Evolutionary conservation across 768 basidiomycete genomes (phyloP).

Genomic region (Suillus subluteus): DNA sequence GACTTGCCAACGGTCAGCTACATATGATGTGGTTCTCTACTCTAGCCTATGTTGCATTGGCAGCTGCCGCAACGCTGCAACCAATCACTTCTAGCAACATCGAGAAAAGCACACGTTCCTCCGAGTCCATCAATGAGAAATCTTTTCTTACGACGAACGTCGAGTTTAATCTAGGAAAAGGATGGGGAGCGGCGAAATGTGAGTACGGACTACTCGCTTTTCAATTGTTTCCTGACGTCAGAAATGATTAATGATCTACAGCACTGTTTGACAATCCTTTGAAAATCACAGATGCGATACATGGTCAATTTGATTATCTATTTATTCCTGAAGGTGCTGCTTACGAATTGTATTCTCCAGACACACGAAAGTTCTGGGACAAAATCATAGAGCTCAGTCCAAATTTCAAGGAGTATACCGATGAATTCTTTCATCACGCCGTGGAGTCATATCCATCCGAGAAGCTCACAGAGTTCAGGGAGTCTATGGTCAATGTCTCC

Average conservation of each 20-base stretch:
- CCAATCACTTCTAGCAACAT: not conserved
- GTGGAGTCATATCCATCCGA: not conserved
- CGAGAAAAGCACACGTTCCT: no score
- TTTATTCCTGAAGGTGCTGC: no score
- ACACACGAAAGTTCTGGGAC: not conserved
- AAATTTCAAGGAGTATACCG: not conserved
- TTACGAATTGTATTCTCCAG: not conserved
- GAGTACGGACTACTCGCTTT: not conserved
- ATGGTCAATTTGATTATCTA: slow-evolving; percentile 4
- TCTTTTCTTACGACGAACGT: not conserved
- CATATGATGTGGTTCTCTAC: not conserved
- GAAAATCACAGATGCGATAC: not conserved
- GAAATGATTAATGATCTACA: not conserved
- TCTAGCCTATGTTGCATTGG: not conserved
- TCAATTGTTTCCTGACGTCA: not conserved
- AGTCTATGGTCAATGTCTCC: not conserved
- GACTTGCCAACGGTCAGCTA: no score
- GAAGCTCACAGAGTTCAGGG: not conserved
- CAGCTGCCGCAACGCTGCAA: not conserved
- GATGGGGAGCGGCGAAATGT: not conserved
- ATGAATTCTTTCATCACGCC: not conserved
- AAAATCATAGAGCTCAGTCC: not conserved
- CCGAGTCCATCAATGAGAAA: not conserved
- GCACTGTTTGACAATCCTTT: not conserved
- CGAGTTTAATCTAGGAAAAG: not conserved